Base-by-base conservation (phyloP, 225 moss, liverwort and hornwort genomes). In the Antitrichia curtipendula region DNA sequence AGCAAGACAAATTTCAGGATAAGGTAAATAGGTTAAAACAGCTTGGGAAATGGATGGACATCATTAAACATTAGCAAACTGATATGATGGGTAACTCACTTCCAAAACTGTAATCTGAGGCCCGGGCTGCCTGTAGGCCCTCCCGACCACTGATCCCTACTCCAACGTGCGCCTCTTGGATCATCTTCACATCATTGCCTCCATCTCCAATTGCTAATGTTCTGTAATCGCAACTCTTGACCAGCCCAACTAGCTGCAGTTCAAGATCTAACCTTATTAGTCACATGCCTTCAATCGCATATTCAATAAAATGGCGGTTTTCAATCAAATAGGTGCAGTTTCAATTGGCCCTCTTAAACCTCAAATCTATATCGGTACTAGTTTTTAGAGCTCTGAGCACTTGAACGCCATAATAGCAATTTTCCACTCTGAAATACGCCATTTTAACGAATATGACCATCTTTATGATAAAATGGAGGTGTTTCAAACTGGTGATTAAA, bases 101-200 rank as follows among this genome's bases (percentile, higher is more conserved):
- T 90, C 96, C 97, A 89, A 99, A 91, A 90, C 99, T 97, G 94
- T 94, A 99, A 91, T 99, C 99, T 78, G 99, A 86, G 85, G 99
- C 99, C 31, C 99, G 93, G 86, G 99, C 97, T 85, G 99, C 99
- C 90, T 99, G 99, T 53, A 96, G 89, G 72, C 99, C 99, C 90
- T 99, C 99, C 78, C 95, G 96, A 45, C 99, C 99, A 93, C 99
- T 99, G 59, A 99, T 96, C 63, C 99, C 99, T 80, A 99, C 99
- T 77, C 99, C 99, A 75, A 99, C 92, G 85, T 99, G 97, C 41
- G 99, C 99, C 91, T 95, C 97, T 89, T 99, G 99, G 86, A 99
- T 99, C 99, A 99, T 99, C 91, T 97, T 99, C 56, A 99, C 96
- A 90, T 99, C 99, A 89, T 99, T 99, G 71, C 97, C 99, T 86